These are phyloP conservation scores for Penicillium dipodomyicola DNA, from an alignment of 495 filamentous ascomycete genomes.

Conservation along the genomic window DNA sequence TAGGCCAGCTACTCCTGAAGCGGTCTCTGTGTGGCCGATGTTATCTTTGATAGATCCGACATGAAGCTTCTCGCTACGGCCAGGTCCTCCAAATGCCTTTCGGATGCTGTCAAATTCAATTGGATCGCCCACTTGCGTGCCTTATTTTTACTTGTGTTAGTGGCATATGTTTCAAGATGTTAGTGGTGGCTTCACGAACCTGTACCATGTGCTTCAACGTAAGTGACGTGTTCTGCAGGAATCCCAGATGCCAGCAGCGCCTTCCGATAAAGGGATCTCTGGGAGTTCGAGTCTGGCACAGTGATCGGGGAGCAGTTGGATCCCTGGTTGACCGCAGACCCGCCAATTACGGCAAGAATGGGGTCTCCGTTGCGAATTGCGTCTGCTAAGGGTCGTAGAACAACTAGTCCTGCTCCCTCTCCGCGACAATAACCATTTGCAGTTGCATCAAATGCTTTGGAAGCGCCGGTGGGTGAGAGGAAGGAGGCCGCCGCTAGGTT, in stretches of 20 bases:
- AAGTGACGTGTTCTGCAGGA: slow-evolving; percentile 15
- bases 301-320: slow-evolving; percentile 63
- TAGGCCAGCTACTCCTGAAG: slow-evolving; percentile 40
- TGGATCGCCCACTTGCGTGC: slow-evolving; percentile 41
- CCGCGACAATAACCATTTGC: slow-evolving; percentile 37
- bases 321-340: slow-evolving; percentile 59
- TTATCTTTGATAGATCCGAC: slow-evolving; percentile 42
- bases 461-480: slow-evolving; percentile 50
- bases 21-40: slow-evolving; percentile 44
- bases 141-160: slow-evolving; percentile 1
- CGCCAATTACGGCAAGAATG: slow-evolving; percentile 59
- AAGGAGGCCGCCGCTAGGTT: slow-evolving; percentile 39
- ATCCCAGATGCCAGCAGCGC: slow-evolving; percentile 12
- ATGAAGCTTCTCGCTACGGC: slow-evolving; percentile 15
- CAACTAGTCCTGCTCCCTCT: slow-evolving; percentile 35
- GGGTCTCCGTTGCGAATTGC: slow-evolving; percentile 59
- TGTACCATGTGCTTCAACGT: slow-evolving; percentile 43
- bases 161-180: too few relatives aligned
- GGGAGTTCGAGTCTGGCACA: slow-evolving; percentile 39
- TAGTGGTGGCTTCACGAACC: background rate
- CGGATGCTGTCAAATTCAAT: slow-evolving; percentile 29
- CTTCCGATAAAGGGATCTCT: slow-evolving; percentile 27
- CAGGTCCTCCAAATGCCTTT: slow-evolving; percentile 24
- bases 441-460: slow-evolving; percentile 55
- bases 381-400: slow-evolving; percentile 57